Conservation (phyloP, 2,329 filamentous ascomycete species). For the Biscogniauxia marginata region DNA sequence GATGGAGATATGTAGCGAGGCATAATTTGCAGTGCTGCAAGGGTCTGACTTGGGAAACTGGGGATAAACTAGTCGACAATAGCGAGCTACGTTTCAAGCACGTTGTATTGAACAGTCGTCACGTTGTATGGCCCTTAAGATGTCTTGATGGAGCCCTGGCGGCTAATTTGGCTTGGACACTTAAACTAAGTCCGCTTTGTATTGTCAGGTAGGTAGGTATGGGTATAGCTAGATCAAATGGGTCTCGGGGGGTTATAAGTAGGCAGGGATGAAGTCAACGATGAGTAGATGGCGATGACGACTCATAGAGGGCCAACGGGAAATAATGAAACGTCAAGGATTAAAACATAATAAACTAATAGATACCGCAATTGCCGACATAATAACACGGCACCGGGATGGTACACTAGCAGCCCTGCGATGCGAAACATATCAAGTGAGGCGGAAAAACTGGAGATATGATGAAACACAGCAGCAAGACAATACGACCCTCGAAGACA, state of each 20-base stretch:
- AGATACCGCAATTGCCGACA: not conserved
- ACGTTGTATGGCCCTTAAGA: too few relatives aligned
- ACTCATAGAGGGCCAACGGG: not conserved
- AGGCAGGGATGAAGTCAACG: not conserved
- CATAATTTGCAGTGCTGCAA: conserved; percentile 13
- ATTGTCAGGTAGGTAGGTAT: too few relatives aligned
- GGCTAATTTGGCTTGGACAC: too few relatives aligned
- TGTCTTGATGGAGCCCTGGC: too few relatives aligned
- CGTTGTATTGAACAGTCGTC: not conserved
- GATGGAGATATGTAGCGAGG: conserved; percentile 22
- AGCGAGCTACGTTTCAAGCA: not conserved
- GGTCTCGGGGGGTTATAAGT: too few relatives aligned
- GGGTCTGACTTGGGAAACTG: not conserved
- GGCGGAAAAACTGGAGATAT: not conserved
- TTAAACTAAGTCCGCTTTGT: too few relatives aligned
- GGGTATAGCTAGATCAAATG: too few relatives aligned
- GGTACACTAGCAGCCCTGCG: not conserved
- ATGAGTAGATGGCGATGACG: not conserved
- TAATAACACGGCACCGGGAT: not conserved
- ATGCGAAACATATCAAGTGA: not conserved
- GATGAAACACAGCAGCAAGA: not conserved
- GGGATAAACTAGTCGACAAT: not conserved
- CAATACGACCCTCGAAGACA: not conserved
- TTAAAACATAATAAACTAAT: not conserved
- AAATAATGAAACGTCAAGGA: not conserved